Conservation (phyloP, 2,329 filamentous ascomycete species). For the Clonostachys solani region DNA sequence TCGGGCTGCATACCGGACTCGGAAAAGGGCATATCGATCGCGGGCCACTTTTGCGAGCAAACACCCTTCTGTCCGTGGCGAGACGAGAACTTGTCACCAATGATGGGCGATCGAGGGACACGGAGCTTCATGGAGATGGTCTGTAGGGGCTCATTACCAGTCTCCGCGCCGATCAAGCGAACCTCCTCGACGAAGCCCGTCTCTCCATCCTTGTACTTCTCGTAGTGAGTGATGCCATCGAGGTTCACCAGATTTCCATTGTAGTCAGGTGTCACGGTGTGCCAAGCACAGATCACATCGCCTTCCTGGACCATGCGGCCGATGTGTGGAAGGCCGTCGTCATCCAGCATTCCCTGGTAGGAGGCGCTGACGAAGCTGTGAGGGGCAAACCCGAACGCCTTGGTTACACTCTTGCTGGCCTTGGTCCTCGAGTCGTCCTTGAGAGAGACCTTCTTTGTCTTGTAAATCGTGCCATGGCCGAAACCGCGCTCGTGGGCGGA, state of each 20-base stretch:
- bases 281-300: slow-evolving; percentile 83
- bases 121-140: slow-evolving; percentile 90
- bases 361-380: slow-evolving; percentile 66
- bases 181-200: slow-evolving; percentile 89
- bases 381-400: slow-evolving; percentile 89
- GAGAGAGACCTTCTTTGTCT: slow-evolving; percentile 87
- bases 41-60: slow-evolving; percentile 91
- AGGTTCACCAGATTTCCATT: slow-evolving; percentile 77
- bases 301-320: slow-evolving; percentile 76
- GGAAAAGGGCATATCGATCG: slow-evolving; percentile 91
- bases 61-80: slow-evolving; percentile 99
- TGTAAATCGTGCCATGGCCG: slow-evolving; percentile 94
- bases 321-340: slow-evolving; percentile 80
- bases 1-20: slow-evolving; percentile 96
- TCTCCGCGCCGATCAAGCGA: slow-evolving; percentile 81
- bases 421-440: slow-evolving; percentile 71
- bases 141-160: slow-evolving; percentile 78
- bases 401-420: slow-evolving; percentile 65
- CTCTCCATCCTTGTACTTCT: slow-evolving; percentile 93
- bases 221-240: slow-evolving; percentile 79
- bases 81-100: slow-evolving; percentile 98
- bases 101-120: slow-evolving; percentile 83
- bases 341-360: slow-evolving; percentile 71
- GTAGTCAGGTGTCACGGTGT: slow-evolving; percentile 80
- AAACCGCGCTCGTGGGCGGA: slow-evolving; percentile 94